phyloP scores from a whole-genome alignment of 805 yeast genomes.

The Metschnikowia reukaufii region DNA sequence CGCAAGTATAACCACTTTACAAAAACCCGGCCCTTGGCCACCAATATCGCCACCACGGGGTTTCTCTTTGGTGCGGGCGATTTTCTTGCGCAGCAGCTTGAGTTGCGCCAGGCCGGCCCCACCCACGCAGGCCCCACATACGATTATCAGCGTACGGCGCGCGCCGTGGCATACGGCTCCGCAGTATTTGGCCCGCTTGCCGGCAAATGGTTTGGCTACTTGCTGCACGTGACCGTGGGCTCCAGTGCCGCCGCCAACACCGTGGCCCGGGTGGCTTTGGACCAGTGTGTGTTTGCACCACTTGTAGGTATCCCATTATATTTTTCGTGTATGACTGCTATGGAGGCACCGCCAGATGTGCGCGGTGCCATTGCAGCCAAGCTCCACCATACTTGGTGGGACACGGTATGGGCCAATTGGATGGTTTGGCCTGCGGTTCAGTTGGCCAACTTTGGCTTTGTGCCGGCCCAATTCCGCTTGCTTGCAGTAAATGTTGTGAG shows the following conservation, averaged over 20 bases:
- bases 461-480: slow-evolving; percentile 72
- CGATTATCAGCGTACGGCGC: slow-evolving; percentile 55
- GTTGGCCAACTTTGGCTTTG: slow-evolving; percentile 66
- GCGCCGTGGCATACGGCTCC: slow-evolving; percentile 73
- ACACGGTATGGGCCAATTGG: slow-evolving; percentile 76
- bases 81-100: slow-evolving; percentile 59
- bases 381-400: slow-evolving; percentile 55
- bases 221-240: slow-evolving; percentile 46
- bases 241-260: slow-evolving; percentile 23
- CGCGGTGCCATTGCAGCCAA: slow-evolving; percentile 41
- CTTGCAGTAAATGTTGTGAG: slow-evolving; percentile 69
- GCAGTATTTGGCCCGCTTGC: slow-evolving; percentile 75
- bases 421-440: slow-evolving; percentile 90
- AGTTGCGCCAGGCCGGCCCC: slow-evolving; percentile 30
- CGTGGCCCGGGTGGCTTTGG: slow-evolving; percentile 54
- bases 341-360: slow-evolving; percentile 53
- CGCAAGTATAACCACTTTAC: slow-evolving; percentile 27
- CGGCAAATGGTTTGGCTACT: slow-evolving; percentile 62
- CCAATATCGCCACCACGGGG: slow-evolving; percentile 52
- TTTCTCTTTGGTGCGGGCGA: slow-evolving; percentile 75
- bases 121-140: slow-evolving; percentile 46
- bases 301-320: slow-evolving; percentile 68
- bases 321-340: slow-evolving; percentile 60
- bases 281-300: slow-evolving; percentile 80
- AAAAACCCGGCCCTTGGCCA: slow-evolving; percentile 39